phyloP scores from a whole-genome alignment of 306 rosid genomes.

The Casuarina glauca region DNA sequence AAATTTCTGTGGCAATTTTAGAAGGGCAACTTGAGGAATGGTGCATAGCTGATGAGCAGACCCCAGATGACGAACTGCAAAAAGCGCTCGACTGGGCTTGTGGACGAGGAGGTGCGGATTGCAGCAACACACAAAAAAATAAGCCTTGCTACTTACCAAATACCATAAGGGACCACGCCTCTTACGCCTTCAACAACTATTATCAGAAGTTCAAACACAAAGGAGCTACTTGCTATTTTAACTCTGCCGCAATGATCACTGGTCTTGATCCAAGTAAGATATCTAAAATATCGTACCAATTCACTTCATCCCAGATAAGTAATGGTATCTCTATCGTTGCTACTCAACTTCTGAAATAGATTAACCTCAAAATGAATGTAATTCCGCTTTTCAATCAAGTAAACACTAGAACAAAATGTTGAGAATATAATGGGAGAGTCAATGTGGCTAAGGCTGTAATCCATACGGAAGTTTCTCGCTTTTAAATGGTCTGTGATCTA shows the following conservation, averaged over 20 bases:
- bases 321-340: not conserved
- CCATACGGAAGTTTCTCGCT: not conserved
- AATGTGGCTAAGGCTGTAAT: not conserved
- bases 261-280: slow-evolving; percentile 41
- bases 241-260: slow-evolving; percentile 37
- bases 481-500: not conserved
- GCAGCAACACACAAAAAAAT: slow-evolving; percentile 51
- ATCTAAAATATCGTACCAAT: slow-evolving; percentile 3
- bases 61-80: slow-evolving; percentile 37
- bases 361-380: not conserved
- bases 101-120: slow-evolving; percentile 63
- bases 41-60: slow-evolving; percentile 48
- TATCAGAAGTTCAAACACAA: slow-evolving; percentile 44
- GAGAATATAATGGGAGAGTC: not conserved
- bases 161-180: slow-evolving; percentile 53
- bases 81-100: slow-evolving; percentile 63
- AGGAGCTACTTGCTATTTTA: slow-evolving; percentile 66
- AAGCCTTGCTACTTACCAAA: slow-evolving; percentile 53
- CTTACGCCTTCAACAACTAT: slow-evolving; percentile 68
- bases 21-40: slow-evolving; percentile 39
- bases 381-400: not conserved
- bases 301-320: not conserved
- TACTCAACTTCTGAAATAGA: not conserved
- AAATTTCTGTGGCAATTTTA: not conserved
- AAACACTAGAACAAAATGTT: not conserved